A percentile compares a stretch with the other conserved stretches of the same genome.
Conservation (phyloP, 805 yeast species). For the Metschnikowia koreensis region DNA sequence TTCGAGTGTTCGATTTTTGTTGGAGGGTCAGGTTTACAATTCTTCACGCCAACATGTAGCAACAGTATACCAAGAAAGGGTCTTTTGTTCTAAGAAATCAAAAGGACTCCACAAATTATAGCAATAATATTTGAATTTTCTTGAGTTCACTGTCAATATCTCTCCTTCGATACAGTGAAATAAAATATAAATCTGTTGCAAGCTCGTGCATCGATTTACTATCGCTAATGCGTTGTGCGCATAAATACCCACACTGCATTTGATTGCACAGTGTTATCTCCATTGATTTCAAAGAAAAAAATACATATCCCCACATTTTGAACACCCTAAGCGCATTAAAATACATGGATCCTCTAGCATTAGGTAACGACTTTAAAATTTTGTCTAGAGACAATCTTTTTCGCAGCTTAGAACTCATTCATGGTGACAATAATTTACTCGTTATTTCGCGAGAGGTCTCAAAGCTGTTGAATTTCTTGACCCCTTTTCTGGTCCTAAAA, state of each 20-base stretch:
- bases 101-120: background rate
- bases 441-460: constrained; percentile 49
- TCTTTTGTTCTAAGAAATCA: background rate
- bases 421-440: constrained; percentile 24
- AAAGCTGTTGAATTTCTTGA: constrained; percentile 49
- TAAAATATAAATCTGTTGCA: too few species aligned
- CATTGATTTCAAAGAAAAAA: background rate
- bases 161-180: too few species aligned
- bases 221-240: too few species aligned
- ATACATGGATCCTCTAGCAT: background rate
- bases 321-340: background rate
- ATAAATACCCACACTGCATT: too few species aligned
- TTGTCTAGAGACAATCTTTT: constrained; percentile 22
- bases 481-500: constrained; percentile 55
- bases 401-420: constrained; percentile 22
- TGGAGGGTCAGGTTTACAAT: constrained; percentile 45
- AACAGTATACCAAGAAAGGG: constrained; percentile 61
- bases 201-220: too few species aligned
- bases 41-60: constrained; percentile 53
- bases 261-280: too few species aligned
- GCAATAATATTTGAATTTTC: background rate
- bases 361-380: constrained; percentile 17
- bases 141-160: too few species aligned
- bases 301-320: background rate
- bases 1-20: constrained; percentile 39